Percentiles rank a stretch among this genome's conserved stretches.
phyloP scores from a whole-genome alignment of 768 basidiomycete species.

The Amanita pseudoporphyria region DNA sequence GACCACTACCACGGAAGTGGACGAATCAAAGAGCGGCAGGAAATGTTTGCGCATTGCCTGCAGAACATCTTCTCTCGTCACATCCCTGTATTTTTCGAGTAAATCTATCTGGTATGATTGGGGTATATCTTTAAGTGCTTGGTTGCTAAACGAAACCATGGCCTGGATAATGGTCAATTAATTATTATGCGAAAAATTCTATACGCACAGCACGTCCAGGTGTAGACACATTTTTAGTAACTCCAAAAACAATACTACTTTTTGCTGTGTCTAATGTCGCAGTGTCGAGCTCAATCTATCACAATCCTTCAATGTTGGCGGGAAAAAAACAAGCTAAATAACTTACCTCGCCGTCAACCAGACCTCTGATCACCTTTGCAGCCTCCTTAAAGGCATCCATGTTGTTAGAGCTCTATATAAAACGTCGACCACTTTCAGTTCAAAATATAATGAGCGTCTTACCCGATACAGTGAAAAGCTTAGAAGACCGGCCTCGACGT shows the following conservation, averaged over 20 bases:
- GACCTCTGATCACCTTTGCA: conserved; percentile 61
- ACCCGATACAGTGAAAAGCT: conserved; percentile 75
- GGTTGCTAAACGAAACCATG: conserved; percentile 75
- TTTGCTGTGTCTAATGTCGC: conserved; percentile 85
- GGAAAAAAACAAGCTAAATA: not conserved
- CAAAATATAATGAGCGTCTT: not conserved
- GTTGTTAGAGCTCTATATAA: conserved; percentile 63
- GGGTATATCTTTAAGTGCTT: conserved; percentile 79
- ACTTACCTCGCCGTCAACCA: conserved; percentile 76
- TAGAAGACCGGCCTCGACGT: conserved; percentile 70
- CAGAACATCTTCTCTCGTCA: conserved; percentile 74
- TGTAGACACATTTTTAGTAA: conserved; percentile 76
- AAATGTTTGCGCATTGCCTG: conserved; percentile 62
- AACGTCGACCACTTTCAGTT: not conserved
- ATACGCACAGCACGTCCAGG: conserved; percentile 73
- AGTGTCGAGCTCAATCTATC: conserved; percentile 69
- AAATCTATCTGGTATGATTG: conserved; percentile 67
- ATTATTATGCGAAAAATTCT: not conserved
- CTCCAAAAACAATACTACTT: conserved; percentile 80
- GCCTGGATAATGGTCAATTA: conserved; percentile 38
- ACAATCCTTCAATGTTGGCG: not conserved
- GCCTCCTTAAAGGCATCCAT: conserved; percentile 77
- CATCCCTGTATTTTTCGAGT: conserved; percentile 69
- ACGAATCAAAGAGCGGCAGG: conserved; percentile 74
- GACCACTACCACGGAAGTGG: conserved; percentile 68